These are phyloP conservation scores for Trichophyton schoenleinii DNA, from an alignment of 2,329 filamentous ascomycete genomes.

Conservation along the genomic window DNA sequence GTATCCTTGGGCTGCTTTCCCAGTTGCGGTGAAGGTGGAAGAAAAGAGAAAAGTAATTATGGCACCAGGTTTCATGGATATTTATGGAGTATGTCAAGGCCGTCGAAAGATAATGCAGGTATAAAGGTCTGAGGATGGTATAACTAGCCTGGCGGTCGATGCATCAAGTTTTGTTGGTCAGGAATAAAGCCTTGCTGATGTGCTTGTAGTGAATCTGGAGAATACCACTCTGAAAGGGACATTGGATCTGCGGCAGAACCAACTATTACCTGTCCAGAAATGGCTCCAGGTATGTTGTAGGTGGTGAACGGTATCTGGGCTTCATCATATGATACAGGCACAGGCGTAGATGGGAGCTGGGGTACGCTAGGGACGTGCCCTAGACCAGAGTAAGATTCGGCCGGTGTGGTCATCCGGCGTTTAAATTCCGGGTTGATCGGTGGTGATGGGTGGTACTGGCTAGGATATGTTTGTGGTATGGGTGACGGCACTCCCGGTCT, in stretches of 20 bases:
- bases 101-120: neutral
- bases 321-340: neutral
- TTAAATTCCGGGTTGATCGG: slow-evolving; percentile 5
- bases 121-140: neutral
- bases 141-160: neutral
- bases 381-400: neutral
- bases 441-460: slow-evolving; percentile 4
- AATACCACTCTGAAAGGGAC: slow-evolving; percentile 9
- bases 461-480: neutral
- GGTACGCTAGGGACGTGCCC: slow-evolving; percentile 1
- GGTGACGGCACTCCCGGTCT: neutral
- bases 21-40: neutral
- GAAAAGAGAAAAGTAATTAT: neutral
- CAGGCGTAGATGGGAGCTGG: neutral
- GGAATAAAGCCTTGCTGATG: slow-evolving; percentile 4
- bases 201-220: slow-evolving; percentile 5
- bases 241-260: slow-evolving; percentile 2
- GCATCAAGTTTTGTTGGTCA: neutral
- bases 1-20: neutral
- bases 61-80: neutral
- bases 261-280: slow-evolving; percentile 5
- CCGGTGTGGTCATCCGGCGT: slow-evolving; percentile 5
- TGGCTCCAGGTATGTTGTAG: neutral
- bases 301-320: slow-evolving; percentile 3
- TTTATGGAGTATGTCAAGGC: neutral